Percentiles rank a stretch among this genome's conserved stretches.
Evolutionary conservation across 2,329 filamentous ascomycete genomes (phyloP).

Genomic region (Leptographium galeiforme): DNA sequence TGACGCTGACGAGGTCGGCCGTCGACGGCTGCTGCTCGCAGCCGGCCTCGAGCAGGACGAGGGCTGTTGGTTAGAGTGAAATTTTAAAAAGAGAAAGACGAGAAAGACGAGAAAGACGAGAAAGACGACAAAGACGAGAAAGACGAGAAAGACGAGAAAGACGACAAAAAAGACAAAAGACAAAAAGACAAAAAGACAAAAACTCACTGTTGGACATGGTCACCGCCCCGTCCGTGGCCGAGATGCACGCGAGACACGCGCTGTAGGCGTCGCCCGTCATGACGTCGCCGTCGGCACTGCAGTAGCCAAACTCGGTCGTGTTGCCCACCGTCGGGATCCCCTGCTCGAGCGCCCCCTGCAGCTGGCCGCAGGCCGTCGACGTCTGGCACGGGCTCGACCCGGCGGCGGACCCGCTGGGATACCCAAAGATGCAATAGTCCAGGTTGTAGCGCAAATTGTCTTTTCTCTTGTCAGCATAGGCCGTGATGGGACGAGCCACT

Average conservation of each 20-base stretch:
- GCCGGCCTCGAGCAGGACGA: constrained; percentile 37
- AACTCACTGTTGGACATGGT: constrained; percentile 37
- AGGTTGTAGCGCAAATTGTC: constrained; percentile 41
- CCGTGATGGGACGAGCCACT: background rate
- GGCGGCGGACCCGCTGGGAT: constrained; percentile 31
- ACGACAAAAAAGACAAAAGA: no score
- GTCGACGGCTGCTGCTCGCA: constrained; percentile 32
- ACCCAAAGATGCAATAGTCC: constrained; percentile 38
- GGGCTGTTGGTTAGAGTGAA: constrained; percentile 22
- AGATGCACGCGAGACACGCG: constrained; percentile 32
- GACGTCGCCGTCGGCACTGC: constrained; percentile 24
- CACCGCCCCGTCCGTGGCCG: constrained; percentile 24
- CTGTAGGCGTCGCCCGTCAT: constrained; percentile 21
- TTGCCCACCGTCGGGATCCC: constrained; percentile 22
- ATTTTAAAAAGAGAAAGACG: no score
- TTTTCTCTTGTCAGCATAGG: constrained; percentile 14
- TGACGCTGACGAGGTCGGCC: constrained; percentile 15
- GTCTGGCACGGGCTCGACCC: constrained; percentile 36
- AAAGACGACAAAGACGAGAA: background rate
- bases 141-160: no score
- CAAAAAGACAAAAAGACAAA: background rate
- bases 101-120: no score
- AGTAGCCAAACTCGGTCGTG: constrained; percentile 32
- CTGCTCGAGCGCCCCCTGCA: constrained; percentile 26
- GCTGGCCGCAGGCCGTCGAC: constrained; percentile 33